Conservation (phyloP, 2,329 filamentous ascomycete species). For the Ascochyta pisi region DNA sequence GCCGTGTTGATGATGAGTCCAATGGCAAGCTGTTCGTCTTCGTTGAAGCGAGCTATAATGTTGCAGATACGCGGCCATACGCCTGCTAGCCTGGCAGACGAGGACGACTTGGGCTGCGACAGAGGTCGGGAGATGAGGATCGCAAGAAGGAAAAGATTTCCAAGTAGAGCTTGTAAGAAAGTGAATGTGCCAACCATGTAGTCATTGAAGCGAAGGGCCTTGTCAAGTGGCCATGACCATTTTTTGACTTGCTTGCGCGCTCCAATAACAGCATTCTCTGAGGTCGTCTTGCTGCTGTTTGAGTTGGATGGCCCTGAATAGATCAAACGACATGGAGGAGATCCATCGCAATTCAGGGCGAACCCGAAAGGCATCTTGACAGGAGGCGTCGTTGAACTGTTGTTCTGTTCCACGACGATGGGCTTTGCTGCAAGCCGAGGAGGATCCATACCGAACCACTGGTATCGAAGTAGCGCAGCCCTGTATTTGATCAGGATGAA, state of each 20-base stretch:
- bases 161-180: neutral
- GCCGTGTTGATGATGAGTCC: neutral
- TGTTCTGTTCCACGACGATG: neutral
- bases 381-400: neutral
- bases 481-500: neutral
- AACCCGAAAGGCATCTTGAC: conserved; percentile 22
- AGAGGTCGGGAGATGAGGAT: neutral
- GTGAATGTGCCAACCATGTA: neutral
- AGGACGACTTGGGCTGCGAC: neutral
- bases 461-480: neutral
- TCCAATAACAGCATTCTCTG: neutral
- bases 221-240: neutral
- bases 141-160: neutral
- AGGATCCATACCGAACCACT: neutral
- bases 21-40: neutral
- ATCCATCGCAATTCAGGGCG: conserved; percentile 9
- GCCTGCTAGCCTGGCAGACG: neutral
- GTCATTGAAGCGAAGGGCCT: neutral
- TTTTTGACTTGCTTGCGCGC: neutral
- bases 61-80: neutral
- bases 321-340: conserved; percentile 17
- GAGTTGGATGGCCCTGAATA: neutral
- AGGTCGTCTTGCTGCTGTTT: neutral
- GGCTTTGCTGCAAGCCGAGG: neutral
- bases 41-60: neutral